phyloP scores from a whole-genome alignment of 2,329 filamentous ascomycete genomes.

The Pseudophaeomoniella oleicola region DNA sequence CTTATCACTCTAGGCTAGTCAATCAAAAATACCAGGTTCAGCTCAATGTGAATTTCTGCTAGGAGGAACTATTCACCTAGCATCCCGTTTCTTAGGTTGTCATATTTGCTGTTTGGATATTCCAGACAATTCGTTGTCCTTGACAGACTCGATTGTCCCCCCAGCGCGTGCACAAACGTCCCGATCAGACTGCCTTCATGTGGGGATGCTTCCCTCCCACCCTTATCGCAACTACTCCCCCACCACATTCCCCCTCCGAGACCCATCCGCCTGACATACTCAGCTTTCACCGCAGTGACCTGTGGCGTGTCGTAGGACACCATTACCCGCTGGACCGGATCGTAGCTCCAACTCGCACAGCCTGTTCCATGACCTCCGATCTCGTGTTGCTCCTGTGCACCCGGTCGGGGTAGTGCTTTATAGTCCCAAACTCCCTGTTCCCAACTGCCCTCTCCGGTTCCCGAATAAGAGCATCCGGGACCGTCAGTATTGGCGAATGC shows the following conservation, averaged over 20 bases:
- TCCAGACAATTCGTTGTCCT: slow-evolving; percentile 30
- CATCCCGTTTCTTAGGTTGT: slow-evolving; percentile 34
- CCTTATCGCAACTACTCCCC: slow-evolving; percentile 70
- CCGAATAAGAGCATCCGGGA: slow-evolving; percentile 52
- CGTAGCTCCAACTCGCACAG: slow-evolving; percentile 66
- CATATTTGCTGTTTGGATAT: slow-evolving; percentile 39
- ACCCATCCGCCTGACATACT: slow-evolving; percentile 50
- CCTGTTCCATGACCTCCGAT: slow-evolving; percentile 19
- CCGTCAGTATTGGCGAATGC: slow-evolving; percentile 70
- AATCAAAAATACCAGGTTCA: background rate
- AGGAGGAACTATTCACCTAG: slow-evolving; percentile 13
- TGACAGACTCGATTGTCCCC: slow-evolving; percentile 26
- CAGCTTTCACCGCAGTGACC: slow-evolving; percentile 54
- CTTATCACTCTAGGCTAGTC: background rate
- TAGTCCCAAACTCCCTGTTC: slow-evolving; percentile 79
- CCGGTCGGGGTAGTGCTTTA: slow-evolving; percentile 62
- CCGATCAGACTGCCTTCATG: slow-evolving; percentile 49
- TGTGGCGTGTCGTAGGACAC: slow-evolving; percentile 64
- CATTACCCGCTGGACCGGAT: slow-evolving; percentile 47
- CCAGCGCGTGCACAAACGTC: slow-evolving; percentile 25
- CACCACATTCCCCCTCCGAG: slow-evolving; percentile 96
- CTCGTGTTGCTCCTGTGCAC: slow-evolving; percentile 52
- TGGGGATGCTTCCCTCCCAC: slow-evolving; percentile 21
- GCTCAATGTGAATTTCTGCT: background rate
- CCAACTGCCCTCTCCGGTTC: slow-evolving; percentile 67